A percentile compares a stretch with the other conserved stretches of the same genome.
Conservation (phyloP, 2,329 filamentous ascomycete genomes). For the Pseudocercospora eumusae region DNA sequence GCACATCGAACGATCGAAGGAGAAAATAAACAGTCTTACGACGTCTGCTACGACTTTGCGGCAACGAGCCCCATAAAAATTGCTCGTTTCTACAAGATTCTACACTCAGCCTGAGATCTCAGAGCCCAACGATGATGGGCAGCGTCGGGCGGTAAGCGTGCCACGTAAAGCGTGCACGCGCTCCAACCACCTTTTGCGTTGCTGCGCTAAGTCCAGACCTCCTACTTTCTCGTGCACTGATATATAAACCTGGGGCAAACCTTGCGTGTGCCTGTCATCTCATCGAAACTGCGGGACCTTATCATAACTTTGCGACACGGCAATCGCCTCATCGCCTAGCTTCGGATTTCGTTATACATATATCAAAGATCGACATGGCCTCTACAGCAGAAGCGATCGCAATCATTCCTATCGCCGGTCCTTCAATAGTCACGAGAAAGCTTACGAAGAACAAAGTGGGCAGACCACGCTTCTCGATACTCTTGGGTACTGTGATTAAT, state of each 20-base stretch:
- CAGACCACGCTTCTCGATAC: constrained; percentile 9
- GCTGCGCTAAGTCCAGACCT: constrained; percentile 5
- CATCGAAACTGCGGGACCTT: not conserved
- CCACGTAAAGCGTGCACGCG: constrained; percentile 10
- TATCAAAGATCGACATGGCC: constrained; percentile 5
- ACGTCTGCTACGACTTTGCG: not conserved
- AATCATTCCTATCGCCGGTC: not conserved
- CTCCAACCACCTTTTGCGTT: constrained; percentile 6
- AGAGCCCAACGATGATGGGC: not conserved
- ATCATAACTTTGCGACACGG: not conserved
- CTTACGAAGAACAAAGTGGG: constrained; percentile 7
- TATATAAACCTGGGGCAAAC: constrained; percentile 7
- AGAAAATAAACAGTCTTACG: not conserved
- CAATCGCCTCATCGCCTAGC: not conserved
- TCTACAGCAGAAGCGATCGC: not conserved
- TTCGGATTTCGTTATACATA: not conserved
- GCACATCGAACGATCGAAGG: not conserved
- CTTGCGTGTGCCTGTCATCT: constrained; percentile 8
- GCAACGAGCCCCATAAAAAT: not conserved
- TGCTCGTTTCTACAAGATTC: not conserved
- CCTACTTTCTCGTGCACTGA: constrained; percentile 4
- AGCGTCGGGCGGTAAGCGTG: constrained; percentile 5
- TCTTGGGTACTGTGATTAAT: constrained; percentile 8
- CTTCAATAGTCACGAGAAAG: not conserved
- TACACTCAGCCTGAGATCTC: not conserved